Evolutionary conservation across 495 filamentous ascomycete species (phyloP).

Genomic region (Elasticomyces elasticus): DNA sequence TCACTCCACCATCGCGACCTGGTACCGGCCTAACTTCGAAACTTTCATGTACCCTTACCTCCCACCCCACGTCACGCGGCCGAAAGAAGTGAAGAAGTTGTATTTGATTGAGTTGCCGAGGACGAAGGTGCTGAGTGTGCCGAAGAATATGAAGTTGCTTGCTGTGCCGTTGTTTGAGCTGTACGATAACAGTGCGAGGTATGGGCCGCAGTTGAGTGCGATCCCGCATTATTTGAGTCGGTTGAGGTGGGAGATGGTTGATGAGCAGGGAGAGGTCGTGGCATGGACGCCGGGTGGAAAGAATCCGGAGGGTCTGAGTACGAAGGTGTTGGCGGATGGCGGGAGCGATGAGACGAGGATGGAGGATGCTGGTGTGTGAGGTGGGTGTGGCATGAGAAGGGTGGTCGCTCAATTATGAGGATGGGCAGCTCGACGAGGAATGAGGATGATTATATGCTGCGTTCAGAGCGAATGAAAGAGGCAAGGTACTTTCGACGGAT

Average conservation of each 20-base stretch:
- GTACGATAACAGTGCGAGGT: conserved; percentile 91
- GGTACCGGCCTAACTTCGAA: conserved; percentile 98
- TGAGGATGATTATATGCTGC: background rate
- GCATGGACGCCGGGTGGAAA: conserved; percentile 71
- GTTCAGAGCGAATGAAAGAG: background rate
- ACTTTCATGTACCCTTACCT: conserved; percentile 99
- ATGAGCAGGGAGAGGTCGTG: conserved; percentile 81
- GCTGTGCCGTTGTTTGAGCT: conserved; percentile 95
- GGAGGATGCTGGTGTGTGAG: background rate
- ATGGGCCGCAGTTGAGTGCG: conserved; percentile 89
- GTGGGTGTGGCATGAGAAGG: background rate
- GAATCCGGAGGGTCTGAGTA: conserved; percentile 44
- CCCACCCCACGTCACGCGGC: conserved; percentile 85
- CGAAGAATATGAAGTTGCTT: conserved; percentile 99
- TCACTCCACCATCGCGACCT: conserved; percentile 87
- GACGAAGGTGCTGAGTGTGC: conserved; percentile 90
- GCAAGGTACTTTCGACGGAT: no score
- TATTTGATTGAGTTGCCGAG: conserved; percentile 91
- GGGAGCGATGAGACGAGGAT: background rate
- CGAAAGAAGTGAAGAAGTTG: conserved; percentile 98
- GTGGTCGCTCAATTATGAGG: background rate
- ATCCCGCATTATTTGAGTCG: conserved; percentile 88
- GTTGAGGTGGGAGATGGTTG: conserved; percentile 97
- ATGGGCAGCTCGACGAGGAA: background rate
- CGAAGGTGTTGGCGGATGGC: conserved; percentile 67